These are phyloP conservation scores for Strobilomyces echinocephalus DNA, from an alignment of 768 basidiomycete genomes.

Conservation along the genomic window DNA sequence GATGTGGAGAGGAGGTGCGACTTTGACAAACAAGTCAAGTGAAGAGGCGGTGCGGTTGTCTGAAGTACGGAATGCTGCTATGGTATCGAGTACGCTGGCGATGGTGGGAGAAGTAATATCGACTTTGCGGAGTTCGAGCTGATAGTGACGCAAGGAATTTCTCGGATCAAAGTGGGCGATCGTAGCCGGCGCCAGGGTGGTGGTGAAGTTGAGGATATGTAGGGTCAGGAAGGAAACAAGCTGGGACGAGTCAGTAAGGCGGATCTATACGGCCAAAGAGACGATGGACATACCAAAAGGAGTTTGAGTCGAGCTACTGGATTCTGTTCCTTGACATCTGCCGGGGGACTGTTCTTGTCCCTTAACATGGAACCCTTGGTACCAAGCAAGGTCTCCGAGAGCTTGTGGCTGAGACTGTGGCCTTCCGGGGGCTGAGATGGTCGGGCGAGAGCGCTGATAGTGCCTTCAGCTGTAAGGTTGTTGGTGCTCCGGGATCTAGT, in stretches of 20 bases:
- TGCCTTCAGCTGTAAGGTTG: slow-evolving; percentile 28
- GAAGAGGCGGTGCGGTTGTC: slow-evolving; percentile 19
- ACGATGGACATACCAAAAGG: slow-evolving; percentile 55
- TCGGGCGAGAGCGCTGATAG: slow-evolving; percentile 28
- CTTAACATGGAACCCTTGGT: slow-evolving; percentile 47
- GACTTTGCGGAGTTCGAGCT: slow-evolving; percentile 45
- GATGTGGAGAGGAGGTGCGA: slow-evolving; percentile 57
- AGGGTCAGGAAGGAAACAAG: slow-evolving; percentile 88
- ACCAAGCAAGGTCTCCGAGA: slow-evolving; percentile 36
- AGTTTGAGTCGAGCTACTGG: slow-evolving; percentile 87
- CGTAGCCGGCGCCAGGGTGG: slow-evolving; percentile 75
- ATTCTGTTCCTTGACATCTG: slow-evolving; percentile 57
- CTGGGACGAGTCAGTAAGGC: slow-evolving; percentile 29
- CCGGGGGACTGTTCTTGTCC: slow-evolving; percentile 37
- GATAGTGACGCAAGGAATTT: slow-evolving; percentile 13
- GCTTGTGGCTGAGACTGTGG: slow-evolving; percentile 17
- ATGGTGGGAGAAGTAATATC: slow-evolving; percentile 66
- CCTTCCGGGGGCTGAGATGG: slow-evolving; percentile 19
- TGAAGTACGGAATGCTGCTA: slow-evolving; percentile 38
- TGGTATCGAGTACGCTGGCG: slow-evolving; percentile 50
- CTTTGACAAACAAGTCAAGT: slow-evolving; percentile 50
- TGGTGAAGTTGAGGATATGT: slow-evolving; percentile 89
- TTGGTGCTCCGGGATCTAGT: slow-evolving; percentile 33
- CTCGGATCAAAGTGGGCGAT: slow-evolving; percentile 40
- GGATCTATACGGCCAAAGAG: not conserved